Evolutionary conservation across 352 stramenopile species (phyloP).

Genomic region (Globisporangium cylindrosporum): DNA sequence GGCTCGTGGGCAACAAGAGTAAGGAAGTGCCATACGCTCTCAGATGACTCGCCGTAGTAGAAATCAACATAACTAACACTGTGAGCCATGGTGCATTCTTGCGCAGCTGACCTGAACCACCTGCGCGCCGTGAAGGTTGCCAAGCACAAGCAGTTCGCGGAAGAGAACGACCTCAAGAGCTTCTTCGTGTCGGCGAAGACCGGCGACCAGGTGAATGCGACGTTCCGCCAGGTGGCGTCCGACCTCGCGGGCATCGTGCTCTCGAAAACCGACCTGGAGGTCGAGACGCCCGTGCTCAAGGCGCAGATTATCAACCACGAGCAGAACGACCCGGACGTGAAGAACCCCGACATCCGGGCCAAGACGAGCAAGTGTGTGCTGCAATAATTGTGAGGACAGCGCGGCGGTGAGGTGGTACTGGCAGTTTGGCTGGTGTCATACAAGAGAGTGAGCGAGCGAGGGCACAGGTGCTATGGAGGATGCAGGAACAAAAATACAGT

Average conservation of each 20-base stretch:
- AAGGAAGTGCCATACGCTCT: conserved; percentile 10
- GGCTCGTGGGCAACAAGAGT: conserved; percentile 92
- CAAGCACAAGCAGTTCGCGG: conserved; percentile 91
- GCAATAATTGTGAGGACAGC: conserved; percentile 27
- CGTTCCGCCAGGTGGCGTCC: conserved; percentile 83
- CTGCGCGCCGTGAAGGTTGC: conserved; percentile 82
- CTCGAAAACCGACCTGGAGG: conserved; percentile 84
- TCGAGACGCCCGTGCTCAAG: conserved; percentile 82
- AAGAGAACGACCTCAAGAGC: conserved; percentile 91
- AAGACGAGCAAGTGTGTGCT: conserved; percentile 52
- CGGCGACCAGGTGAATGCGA: conserved; percentile 89
- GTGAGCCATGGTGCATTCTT: not conserved
- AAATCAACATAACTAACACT: not conserved
- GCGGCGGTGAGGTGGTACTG: not conserved
- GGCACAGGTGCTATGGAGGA: not conserved
- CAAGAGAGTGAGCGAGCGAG: not conserved
- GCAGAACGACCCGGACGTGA: conserved; percentile 88
- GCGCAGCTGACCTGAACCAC: conserved; percentile 87
- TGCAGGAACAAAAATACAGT: conserved; percentile 16
- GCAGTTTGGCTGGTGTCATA: not conserved
- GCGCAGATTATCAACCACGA: conserved; percentile 93
- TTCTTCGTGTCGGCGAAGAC: conserved; percentile 94
- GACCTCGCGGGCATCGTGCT: conserved; percentile 82
- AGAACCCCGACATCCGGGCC: conserved; percentile 63
- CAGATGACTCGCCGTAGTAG: not conserved